Evolutionary conservation across 2,329 filamentous ascomycete species (phyloP).

Genomic region (Orbilia javanica): DNA sequence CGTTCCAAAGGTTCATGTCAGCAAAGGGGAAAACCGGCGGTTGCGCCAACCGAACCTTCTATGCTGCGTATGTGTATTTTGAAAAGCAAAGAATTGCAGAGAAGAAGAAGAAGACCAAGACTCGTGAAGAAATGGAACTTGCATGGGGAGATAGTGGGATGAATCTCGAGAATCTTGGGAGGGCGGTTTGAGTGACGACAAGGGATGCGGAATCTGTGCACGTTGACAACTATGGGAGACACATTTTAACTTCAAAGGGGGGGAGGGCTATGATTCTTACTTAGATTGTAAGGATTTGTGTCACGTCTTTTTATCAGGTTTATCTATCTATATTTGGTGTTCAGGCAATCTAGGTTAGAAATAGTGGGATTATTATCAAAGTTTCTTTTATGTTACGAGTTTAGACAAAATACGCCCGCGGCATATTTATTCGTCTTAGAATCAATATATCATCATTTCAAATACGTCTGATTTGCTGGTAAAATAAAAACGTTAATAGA

Average conservation of each 20-base stretch:
- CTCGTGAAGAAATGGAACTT: constrained; percentile 70
- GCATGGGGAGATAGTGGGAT: constrained; percentile 61
- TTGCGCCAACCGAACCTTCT: constrained; percentile 69
- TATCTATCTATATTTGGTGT: background rate
- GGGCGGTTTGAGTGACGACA: background rate
- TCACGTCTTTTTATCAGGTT: background rate
- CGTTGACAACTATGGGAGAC: constrained; percentile 16
- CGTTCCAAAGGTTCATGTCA: constrained; percentile 69
- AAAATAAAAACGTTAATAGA: background rate
- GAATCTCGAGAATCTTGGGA: constrained; percentile 45
- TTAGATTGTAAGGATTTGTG: too few relatives aligned
- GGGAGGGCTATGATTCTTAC: background rate
- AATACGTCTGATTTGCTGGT: background rate
- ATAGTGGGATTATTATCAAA: background rate
- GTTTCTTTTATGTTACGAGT: background rate
- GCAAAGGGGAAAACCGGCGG: constrained; percentile 69
- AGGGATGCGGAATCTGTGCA: background rate
- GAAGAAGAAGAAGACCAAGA: constrained; percentile 69
- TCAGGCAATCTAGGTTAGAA: background rate
- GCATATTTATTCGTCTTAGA: constrained; percentile 1
- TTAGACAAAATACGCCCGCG: constrained; percentile 2
- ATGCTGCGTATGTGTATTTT: constrained; percentile 72
- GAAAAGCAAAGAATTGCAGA: constrained; percentile 72
- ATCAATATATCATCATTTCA: constrained; percentile 1
- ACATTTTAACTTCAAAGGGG: background rate